Percentiles rank a stretch among this genome's conserved stretches.
Evolutionary conservation across 768 basidiomycete species (phyloP).

Genomic region (Butyriboletus loyo): DNA sequence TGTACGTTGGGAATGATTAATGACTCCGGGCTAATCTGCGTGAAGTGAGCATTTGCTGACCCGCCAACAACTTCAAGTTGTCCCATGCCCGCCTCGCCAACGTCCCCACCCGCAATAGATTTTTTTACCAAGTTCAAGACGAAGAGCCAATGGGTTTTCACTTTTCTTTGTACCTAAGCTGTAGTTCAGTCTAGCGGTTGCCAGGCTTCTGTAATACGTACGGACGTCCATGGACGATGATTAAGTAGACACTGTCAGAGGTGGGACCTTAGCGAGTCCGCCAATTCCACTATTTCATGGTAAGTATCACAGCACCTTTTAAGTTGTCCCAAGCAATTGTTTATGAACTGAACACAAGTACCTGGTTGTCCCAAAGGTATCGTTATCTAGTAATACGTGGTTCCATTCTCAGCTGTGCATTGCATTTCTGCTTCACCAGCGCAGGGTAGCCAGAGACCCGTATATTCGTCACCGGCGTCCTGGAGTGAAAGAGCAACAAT

Average conservation of each 20-base stretch:
- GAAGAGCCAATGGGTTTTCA: too few species aligned
- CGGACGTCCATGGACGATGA: too few species aligned
- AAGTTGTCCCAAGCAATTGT: not conserved
- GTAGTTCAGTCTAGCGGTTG: too few species aligned
- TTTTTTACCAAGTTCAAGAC: too few species aligned
- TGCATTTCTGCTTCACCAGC: constrained; percentile 41
- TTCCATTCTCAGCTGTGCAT: constrained; percentile 62
- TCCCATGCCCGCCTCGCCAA: too few species aligned
- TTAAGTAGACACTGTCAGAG: not conserved
- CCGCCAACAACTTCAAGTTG: too few species aligned
- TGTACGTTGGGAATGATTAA: too few species aligned
- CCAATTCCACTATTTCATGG: not conserved
- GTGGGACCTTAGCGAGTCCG: not conserved
- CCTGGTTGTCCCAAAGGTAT: not conserved
- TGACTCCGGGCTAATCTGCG: too few species aligned
- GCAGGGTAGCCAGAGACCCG: constrained; percentile 53
- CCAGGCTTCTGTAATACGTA: too few species aligned
- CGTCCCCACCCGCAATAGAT: too few species aligned
- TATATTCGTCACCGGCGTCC: constrained; percentile 69
- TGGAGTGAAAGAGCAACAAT: constrained; percentile 61
- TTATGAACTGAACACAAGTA: not conserved
- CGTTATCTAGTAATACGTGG: constrained; percentile 24
- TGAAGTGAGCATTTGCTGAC: too few species aligned
- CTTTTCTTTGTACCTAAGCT: too few species aligned
- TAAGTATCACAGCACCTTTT: not conserved